phyloP scores from a whole-genome alignment of 768 basidiomycete genomes.

The Porpolomopsis calyptriformis region DNA sequence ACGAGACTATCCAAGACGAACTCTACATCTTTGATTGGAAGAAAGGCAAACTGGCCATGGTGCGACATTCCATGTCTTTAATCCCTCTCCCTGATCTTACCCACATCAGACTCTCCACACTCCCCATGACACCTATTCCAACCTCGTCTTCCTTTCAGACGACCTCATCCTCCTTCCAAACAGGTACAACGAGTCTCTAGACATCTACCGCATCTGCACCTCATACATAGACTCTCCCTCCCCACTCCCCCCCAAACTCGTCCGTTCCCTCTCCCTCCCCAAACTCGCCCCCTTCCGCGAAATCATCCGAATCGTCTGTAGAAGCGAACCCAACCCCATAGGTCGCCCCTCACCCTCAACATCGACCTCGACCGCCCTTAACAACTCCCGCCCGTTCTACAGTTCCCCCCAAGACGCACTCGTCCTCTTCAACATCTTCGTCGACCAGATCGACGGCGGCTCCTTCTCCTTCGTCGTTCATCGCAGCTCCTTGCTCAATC shows the following conservation, averaged over 20 bases:
- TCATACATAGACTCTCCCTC: not conserved
- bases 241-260: not conserved
- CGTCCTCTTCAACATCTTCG: conserved; percentile 24
- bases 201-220: conserved; percentile 26
- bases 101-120: conserved; percentile 13
- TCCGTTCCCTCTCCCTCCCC: conserved; percentile 13
- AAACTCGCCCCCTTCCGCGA: conserved; percentile 15
- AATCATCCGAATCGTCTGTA: conserved; percentile 23
- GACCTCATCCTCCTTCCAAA: conserved; percentile 27
- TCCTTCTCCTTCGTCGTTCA: conserved; percentile 28
- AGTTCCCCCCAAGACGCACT: conserved; percentile 20
- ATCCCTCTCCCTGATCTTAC: not conserved
- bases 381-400: conserved; percentile 17
- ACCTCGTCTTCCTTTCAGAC: conserved; percentile 26
- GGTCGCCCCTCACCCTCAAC: conserved; percentile 1
- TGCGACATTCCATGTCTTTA: conserved; percentile 13
- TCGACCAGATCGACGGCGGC: conserved; percentile 9
- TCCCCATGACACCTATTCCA: conserved; percentile 18
- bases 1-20: conserved; percentile 10
- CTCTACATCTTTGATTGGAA: conserved; percentile 38
- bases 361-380: not conserved
- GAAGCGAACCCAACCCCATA: conserved; percentile 33
- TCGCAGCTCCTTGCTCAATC: conserved; percentile 19
- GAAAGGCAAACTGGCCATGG: conserved; percentile 26
- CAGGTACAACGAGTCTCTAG: conserved; percentile 18